Evolutionary conservation across 208 protist genomes (phyloP).

Genomic region (Trichomonas vaginalis): DNA sequence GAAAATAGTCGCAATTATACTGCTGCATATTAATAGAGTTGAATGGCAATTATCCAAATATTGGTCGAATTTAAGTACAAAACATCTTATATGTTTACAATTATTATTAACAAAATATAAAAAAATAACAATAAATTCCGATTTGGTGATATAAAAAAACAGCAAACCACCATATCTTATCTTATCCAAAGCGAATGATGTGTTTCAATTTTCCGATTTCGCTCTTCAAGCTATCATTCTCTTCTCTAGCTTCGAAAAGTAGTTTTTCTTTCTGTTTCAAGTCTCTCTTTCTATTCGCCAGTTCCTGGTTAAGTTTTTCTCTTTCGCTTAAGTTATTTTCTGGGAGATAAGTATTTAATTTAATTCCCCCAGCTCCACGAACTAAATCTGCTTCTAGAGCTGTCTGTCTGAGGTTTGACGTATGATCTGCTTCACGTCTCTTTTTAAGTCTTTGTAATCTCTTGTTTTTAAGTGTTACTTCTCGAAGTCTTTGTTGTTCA

Average conservation of each 20-base stretch:
- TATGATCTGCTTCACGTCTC: neutral
- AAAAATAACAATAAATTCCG: no score
- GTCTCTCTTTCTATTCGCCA: neutral
- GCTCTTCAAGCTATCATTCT: neutral
- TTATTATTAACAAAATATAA: no score
- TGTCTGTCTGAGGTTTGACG: neutral
- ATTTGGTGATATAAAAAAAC: neutral
- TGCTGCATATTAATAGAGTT: no score
- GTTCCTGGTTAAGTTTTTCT: neutral
- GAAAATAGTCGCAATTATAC: no score
- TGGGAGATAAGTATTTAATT: neutral
- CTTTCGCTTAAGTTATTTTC: neutral
- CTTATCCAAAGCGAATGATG: neutral
- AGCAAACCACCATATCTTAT: neutral
- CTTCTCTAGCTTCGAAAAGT: neutral
- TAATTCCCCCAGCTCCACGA: neutral
- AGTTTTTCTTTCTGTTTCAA: neutral
- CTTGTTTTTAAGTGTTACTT: neutral
- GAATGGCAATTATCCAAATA: no score
- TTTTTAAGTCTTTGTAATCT: neutral
- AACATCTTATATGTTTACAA: no score
- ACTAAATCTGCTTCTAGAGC: neutral
- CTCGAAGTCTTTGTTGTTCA: neutral
- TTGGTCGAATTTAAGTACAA: no score
- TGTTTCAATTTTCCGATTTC: neutral